Evolutionary conservation across 805 yeast genomes (phyloP).

Genomic region (Wickerhamomyces subpelliculosus): DNA sequence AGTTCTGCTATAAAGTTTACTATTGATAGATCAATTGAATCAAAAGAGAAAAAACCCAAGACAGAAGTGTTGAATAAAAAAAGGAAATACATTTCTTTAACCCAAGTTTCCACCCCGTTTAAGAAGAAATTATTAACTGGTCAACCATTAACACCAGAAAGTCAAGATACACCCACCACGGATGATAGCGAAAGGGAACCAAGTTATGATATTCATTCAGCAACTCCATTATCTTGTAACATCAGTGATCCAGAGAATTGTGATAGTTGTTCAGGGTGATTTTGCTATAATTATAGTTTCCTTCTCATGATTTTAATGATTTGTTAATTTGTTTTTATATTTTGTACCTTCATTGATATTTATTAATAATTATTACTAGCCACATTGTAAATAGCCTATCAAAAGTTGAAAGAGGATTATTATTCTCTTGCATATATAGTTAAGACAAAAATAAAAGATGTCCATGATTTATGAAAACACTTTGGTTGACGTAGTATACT

Average conservation of each 20-base stretch:
- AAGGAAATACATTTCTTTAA: conserved; percentile 6
- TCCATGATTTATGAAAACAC: too few species aligned
- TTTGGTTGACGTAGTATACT: too few species aligned
- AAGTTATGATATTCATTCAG: conserved; percentile 12
- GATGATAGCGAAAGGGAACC: too few species aligned
- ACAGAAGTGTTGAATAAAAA: conserved; percentile 1
- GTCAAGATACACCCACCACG: too few species aligned
- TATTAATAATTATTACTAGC: too few species aligned
- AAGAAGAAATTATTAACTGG: not conserved
- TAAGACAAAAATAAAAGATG: too few species aligned
- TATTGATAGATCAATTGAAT: conserved; percentile 43
- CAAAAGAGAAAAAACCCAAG: conserved; percentile 2
- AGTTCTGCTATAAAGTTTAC: conserved; percentile 94
- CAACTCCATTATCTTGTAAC: conserved; percentile 13
- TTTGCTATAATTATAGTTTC: too few species aligned
- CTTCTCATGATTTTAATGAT: not conserved
- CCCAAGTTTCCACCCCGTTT: not conserved
- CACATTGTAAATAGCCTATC: too few species aligned
- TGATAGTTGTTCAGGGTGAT: conserved; percentile 32
- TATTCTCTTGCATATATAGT: too few species aligned
- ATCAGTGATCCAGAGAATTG: conserved; percentile 22
- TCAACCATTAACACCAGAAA: not conserved
- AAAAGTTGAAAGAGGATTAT: too few species aligned
- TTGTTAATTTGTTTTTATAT: too few species aligned
- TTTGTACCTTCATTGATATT: too few species aligned